Percentiles rank a stretch among this genome's conserved stretches.
Evolutionary conservation across 2,329 filamentous ascomycete genomes (phyloP).

Genomic region (Colletotrichum costaricense): DNA sequence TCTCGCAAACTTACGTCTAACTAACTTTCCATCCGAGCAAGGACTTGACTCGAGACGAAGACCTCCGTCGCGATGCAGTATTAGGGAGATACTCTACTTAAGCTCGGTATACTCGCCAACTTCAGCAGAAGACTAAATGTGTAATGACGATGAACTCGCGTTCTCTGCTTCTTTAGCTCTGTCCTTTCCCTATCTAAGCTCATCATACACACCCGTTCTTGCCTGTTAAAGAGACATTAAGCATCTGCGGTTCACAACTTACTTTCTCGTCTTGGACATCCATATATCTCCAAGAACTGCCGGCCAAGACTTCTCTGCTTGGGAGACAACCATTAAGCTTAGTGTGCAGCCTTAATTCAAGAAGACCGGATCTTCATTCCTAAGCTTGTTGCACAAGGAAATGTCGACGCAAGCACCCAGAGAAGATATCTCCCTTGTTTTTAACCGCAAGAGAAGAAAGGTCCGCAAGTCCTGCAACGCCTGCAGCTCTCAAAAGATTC

Average conservation of each 20-base stretch:
- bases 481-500: conserved; percentile 21
- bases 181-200: no score
- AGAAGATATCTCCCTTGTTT: neutral
- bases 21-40: neutral
- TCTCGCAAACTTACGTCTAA: neutral
- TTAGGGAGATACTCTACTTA: neutral
- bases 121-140: neutral
- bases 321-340: neutral
- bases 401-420: conserved; percentile 3
- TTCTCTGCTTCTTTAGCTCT: neutral
- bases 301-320: no score
- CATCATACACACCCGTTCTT: no score
- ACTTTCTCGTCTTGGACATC: no score
- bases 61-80: neutral
- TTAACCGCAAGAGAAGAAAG: conserved; percentile 7
- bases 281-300: no score
- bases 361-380: no score
- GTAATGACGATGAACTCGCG: neutral
- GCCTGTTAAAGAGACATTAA: no score
- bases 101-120: neutral
- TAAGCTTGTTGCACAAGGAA: neutral
- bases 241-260: no score
- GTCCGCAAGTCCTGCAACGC: conserved; percentile 21
- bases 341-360: neutral
- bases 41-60: neutral